A percentile compares a stretch with the other conserved stretches of the same genome.
Conservation (phyloP, 2,329 filamentous ascomycete species). For the Whalleya microplaca region DNA sequence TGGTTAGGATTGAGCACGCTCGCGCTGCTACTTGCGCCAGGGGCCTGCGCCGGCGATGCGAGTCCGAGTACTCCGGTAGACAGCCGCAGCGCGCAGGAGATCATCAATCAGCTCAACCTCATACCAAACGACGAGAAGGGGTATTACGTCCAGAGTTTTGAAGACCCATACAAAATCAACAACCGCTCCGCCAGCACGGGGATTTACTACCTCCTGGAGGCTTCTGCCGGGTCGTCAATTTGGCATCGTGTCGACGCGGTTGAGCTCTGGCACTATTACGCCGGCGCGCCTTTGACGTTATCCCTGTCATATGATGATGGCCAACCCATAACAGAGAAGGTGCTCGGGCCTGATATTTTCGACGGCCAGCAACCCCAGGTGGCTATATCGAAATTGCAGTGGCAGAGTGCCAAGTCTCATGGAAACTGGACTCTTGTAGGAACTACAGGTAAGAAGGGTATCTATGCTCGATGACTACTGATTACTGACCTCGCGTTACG, state of each 20-base stretch:
- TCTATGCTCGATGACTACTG: background rate
- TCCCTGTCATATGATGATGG: slow-evolving; percentile 50
- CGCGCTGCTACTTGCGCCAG: too few relatives aligned
- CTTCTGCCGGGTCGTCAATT: slow-evolving; percentile 44
- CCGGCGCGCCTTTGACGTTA: slow-evolving; percentile 52
- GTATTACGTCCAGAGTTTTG: slow-evolving; percentile 52
- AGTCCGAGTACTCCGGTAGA: slow-evolving; percentile 7
- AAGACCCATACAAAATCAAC: slow-evolving; percentile 35
- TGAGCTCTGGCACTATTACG: slow-evolving; percentile 60
- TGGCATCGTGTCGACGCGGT: slow-evolving; percentile 57
- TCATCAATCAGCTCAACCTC: slow-evolving; percentile 49
- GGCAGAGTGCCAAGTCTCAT: slow-evolving; percentile 50
- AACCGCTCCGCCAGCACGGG: slow-evolving; percentile 50
- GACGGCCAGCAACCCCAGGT: slow-evolving; percentile 47
- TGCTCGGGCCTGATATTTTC: slow-evolving; percentile 50
- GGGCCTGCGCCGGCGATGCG: too few relatives aligned
- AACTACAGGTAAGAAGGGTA: slow-evolving; percentile 32
- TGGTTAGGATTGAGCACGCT: background rate
- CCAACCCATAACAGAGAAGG: slow-evolving; percentile 36
- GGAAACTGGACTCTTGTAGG: slow-evolving; percentile 56
- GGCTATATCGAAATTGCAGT: slow-evolving; percentile 44
- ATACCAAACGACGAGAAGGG: slow-evolving; percentile 53
- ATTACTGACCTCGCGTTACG: background rate
- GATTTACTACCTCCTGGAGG: slow-evolving; percentile 55
- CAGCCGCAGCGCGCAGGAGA: slow-evolving; percentile 44